Evolutionary conservation across 495 filamentous ascomycete genomes (phyloP), one percentile per base, ranked within the genome.

Genomic region (Aspergillus funiculosus): DNA sequence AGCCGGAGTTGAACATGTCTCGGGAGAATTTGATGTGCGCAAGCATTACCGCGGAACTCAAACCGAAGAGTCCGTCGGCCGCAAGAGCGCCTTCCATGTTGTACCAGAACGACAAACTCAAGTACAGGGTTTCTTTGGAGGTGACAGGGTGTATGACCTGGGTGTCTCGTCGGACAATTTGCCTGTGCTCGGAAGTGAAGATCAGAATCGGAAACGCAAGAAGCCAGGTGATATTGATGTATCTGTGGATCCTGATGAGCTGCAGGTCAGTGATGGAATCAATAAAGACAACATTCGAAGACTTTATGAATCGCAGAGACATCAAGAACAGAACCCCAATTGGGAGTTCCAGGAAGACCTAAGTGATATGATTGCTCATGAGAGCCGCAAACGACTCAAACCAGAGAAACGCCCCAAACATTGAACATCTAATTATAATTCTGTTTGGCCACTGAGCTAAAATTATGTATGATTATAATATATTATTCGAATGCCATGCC

Each of bases 211-310:
- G 44, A 90, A 97, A 76, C 75, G 94, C 43, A 96, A 92, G 73
- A 90, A 95, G 76, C 90, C 85, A 0, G 92, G 89, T 11, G 92
- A 98, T 66, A 78, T 98, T 19, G 92, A 98, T 47, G 83, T 97
- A 17, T 84, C 87, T 17, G 78, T 98, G 37, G 87, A 98, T 59
- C 78, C 86, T 14, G 87, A 94, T 54, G 72, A 80, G 17, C 61
- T 98, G 46, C 77, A 76, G 41, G 64, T 72, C 3, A 74, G 80
- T 48, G 88, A 87, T 48, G 83, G 85, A 13, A 71, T 96, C 38
- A 75, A 69, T 46, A 82, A 81, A 45, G 83, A 85, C 27, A 75
- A 73, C 25, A 59, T 87, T 40, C 73, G 81, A 68, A 75, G 80
- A 53, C 69, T 81, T 58, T 98, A 90, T 54, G 90, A 97, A 48